phyloP scores from a whole-genome alignment of 2,329 filamentous ascomycete genomes.

The Drechslerella coelobrocha region DNA sequence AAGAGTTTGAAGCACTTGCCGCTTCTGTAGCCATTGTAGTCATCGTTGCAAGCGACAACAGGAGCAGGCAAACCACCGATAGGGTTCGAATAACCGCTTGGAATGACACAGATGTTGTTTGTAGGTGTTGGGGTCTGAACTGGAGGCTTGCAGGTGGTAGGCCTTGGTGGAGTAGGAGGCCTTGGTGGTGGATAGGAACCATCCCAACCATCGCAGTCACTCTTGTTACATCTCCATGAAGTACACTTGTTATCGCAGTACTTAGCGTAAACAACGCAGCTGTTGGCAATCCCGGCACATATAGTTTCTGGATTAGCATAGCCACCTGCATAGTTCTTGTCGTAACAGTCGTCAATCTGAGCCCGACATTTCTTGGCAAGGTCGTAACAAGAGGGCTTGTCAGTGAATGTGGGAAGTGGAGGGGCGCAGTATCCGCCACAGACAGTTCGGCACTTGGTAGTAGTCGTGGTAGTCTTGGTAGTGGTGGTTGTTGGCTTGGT shows the following conservation, averaged over 20 bases:
- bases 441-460: slow-evolving; percentile 31
- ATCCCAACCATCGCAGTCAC: slow-evolving; percentile 43
- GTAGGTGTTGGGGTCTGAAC: slow-evolving; percentile 24
- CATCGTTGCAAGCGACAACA: slow-evolving; percentile 45
- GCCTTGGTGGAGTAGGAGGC: slow-evolving; percentile 25
- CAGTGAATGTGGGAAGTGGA: slow-evolving; percentile 43
- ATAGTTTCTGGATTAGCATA: no score
- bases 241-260: slow-evolving; percentile 42
- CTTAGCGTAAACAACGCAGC: slow-evolving; percentile 33
- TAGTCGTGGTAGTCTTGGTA: neutral
- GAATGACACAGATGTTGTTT: slow-evolving; percentile 35
- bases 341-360: slow-evolving; percentile 34
- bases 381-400: slow-evolving; percentile 32
- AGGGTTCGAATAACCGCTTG: slow-evolving; percentile 32
- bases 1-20: slow-evolving; percentile 47
- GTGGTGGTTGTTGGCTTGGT: neutral
- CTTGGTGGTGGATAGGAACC: slow-evolving; percentile 35
- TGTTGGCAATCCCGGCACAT: slow-evolving; percentile 9
- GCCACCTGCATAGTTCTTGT: slow-evolving; percentile 2
- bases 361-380: slow-evolving; percentile 28
- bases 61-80: slow-evolving; percentile 36
- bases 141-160: slow-evolving; percentile 33
- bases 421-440: slow-evolving; percentile 48
- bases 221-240: slow-evolving; percentile 38
- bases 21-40: slow-evolving; percentile 19